Percentiles rank a stretch among this genome's conserved stretches.
These are phyloP conservation scores for Rhinocladiella mackenziei DNA, from an alignment of 2,329 filamentous ascomycete species.

Conservation along the genomic window DNA sequence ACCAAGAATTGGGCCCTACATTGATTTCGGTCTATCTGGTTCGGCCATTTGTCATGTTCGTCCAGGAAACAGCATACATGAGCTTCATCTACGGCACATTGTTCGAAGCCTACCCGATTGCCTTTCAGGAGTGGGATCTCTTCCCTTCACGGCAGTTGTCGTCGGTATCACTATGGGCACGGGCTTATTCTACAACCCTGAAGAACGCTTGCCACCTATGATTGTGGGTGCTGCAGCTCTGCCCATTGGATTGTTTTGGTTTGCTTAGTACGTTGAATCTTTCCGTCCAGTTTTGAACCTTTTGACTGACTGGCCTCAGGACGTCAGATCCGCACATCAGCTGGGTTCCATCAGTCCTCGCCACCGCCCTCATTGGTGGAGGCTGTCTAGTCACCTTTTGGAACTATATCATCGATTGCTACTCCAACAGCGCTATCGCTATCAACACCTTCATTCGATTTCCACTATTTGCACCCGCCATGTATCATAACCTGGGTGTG, in stretches of 20 bases:
- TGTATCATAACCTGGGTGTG: conserved; percentile 40
- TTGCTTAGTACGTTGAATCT: conserved; percentile 40
- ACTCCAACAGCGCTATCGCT: conserved; percentile 40
- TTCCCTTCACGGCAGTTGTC: conserved; percentile 39
- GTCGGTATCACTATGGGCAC: conserved; percentile 34
- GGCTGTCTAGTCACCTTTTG: conserved; percentile 44
- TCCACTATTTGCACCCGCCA: conserved; percentile 32
- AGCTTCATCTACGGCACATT: conserved; percentile 37
- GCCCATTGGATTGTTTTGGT: conserved; percentile 47
- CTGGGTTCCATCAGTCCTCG: conserved; percentile 45
- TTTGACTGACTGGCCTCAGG: conserved; percentile 10
- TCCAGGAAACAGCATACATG: conserved; percentile 46
- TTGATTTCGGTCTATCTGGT: conserved; percentile 45
- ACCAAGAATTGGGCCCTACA: conserved; percentile 48
- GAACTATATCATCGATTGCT: conserved; percentile 44
- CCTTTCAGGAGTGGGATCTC: conserved; percentile 38
- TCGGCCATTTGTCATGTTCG: conserved; percentile 46
- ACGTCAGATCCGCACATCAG: conserved; percentile 39
- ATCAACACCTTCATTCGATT: conserved; percentile 39
- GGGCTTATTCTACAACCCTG: conserved; percentile 40
- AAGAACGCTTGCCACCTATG: conserved; percentile 45
- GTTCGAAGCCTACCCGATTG: conserved; percentile 42
- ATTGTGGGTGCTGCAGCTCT: conserved; percentile 42
- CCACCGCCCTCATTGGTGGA: conserved; percentile 43
- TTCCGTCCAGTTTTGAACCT: too few species aligned